Base-by-base conservation (phyloP, 805 yeast genomes). In the Candida pseudoglaebosa region DNA sequence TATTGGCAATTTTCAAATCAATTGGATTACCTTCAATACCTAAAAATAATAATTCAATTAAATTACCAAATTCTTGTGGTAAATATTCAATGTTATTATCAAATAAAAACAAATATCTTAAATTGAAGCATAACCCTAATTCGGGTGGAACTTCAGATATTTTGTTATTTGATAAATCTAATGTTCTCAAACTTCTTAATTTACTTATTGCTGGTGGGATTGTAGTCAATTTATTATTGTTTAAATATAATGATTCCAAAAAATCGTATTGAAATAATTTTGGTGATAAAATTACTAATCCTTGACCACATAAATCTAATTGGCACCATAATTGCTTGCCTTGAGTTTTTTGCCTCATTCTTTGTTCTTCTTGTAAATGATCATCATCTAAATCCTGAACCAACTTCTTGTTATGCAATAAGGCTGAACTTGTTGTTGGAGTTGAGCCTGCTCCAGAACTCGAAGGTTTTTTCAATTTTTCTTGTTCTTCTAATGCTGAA, bases 1-100 rank as follows among this genome's bases (percentile, higher is more conserved):
- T 74, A 46, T 80, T 75, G 31, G 87, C 78, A 43, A 78, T 60
- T 16, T 73, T 77, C 40, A 73, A 69, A 51, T 83, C 84, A 54
- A 93, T 68, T 3, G 95, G 86, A 57, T 93, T 93, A 2, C 99
- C 99, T 61, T 91, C 97, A 32, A 91, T 71, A 24, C 99, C 99
- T 36, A 93, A 65, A 56, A 91, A 84, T 48, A 86, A 84, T 47
- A 93, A 72, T 50, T 87, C 91, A 57, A 79, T 84, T 42, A 95
- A 67, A 50, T 80, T 82, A 19, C 98, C 96, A 59, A 93, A 80
- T 56, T 84, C 93, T 60, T 66, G 72, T 2, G 99, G 99, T 45
- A 93, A 66, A 1, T 77, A 74, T 38, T 72, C 68, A 47, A 93
- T 68, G 57, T 82, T 76, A 62, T 93, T 93, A 61, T 93, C 97